Conservation (phyloP, 352 stramenopile species). For the Aphanomyces stellatus region DNA sequence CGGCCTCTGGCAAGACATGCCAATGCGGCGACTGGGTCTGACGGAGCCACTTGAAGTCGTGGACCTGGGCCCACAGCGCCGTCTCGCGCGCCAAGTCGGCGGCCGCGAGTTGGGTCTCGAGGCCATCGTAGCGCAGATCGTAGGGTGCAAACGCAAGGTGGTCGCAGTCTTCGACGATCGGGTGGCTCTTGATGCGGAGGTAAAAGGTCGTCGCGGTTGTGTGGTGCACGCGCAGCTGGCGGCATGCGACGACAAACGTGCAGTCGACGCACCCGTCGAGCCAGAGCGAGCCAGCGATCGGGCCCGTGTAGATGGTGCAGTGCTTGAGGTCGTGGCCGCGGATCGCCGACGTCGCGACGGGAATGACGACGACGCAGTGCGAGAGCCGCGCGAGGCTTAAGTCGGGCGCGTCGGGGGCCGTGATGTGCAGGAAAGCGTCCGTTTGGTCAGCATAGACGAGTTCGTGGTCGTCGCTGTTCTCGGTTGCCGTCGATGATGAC, state of each 20-base stretch:
- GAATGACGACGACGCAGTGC: conserved; percentile 63
- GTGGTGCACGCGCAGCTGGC: conserved; percentile 81
- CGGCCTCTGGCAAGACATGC: conserved; percentile 49
- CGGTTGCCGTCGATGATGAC: not conserved
- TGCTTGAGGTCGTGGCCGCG: conserved; percentile 53
- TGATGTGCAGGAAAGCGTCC: conserved; percentile 62
- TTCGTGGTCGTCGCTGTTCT: conserved; percentile 35
- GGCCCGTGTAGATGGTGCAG: conserved; percentile 65
- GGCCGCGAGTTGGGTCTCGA: conserved; percentile 51
- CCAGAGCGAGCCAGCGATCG: conserved; percentile 78
- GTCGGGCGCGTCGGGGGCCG: conserved; percentile 44
- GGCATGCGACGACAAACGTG: conserved; percentile 73
- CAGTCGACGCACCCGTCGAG: conserved; percentile 70
- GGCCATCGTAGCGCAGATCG: conserved; percentile 44
- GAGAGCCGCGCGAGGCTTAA: conserved; percentile 60
- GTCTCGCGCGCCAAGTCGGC: conserved; percentile 43
- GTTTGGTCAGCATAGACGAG: conserved; percentile 45
- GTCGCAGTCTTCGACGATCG: conserved; percentile 88
- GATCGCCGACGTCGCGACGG: conserved; percentile 63
- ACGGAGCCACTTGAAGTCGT: conserved; percentile 90
- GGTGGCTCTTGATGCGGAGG: conserved; percentile 71
- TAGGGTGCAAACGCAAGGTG: conserved; percentile 77
- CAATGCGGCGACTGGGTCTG: conserved; percentile 83
- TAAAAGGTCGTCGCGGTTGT: conserved; percentile 63
- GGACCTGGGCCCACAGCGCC: conserved; percentile 80